phyloP scores from a whole-genome alignment of 2,329 filamentous ascomycete species.

The Parasarocladium wereldwijsianum region DNA sequence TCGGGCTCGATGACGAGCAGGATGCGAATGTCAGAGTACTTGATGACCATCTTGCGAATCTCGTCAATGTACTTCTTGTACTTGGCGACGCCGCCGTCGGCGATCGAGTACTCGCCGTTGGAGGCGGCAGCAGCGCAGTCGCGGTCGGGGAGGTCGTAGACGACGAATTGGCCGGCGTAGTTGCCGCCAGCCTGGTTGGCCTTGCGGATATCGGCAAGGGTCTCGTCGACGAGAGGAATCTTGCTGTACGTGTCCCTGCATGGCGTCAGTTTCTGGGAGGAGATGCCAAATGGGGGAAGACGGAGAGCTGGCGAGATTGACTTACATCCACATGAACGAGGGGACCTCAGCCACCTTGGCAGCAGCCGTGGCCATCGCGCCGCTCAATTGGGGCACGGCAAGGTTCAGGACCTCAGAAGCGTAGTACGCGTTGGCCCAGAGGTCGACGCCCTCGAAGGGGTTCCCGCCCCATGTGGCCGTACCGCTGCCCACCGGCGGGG shows the following conservation, averaged over 20 bases:
- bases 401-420: constrained; percentile 36
- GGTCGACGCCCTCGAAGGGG: constrained; percentile 32
- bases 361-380: constrained; percentile 35
- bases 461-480: constrained; percentile 35
- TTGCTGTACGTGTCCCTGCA: constrained; percentile 33
- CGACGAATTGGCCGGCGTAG: constrained; percentile 34
- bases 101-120: constrained; percentile 39
- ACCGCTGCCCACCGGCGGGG: constrained; percentile 14
- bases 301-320: constrained; percentile 4
- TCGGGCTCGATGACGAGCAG: constrained; percentile 39
- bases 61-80: constrained; percentile 42
- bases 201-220: constrained; percentile 27
- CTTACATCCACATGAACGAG: constrained; percentile 37
- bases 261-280: constrained; percentile 6
- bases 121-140: constrained; percentile 42
- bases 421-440: constrained; percentile 41
- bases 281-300: not conserved
- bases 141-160: constrained; percentile 43
- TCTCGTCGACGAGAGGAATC: constrained; percentile 28
- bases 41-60: constrained; percentile 24
- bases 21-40: constrained; percentile 27
- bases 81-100: constrained; percentile 32
- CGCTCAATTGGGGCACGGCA: constrained; percentile 48
- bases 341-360: constrained; percentile 36
- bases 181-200: constrained; percentile 21